Evolutionary conservation across 768 basidiomycete genomes (phyloP).

Genomic region (Auricularia cornea): DNA sequence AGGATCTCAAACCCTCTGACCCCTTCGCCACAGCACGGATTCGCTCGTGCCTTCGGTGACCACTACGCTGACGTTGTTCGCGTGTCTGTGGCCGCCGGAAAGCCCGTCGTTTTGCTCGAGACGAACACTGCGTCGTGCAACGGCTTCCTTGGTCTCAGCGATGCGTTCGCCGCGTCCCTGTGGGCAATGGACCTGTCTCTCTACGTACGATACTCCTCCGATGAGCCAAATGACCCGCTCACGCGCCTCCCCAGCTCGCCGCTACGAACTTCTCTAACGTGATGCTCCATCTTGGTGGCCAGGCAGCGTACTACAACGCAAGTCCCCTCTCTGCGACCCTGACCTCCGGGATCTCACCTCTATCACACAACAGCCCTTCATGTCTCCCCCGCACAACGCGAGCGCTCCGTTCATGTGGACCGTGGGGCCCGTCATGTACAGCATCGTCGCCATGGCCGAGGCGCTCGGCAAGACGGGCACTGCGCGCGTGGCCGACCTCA

Average conservation of each 20-base stretch:
- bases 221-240: background rate
- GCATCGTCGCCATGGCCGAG: constrained; percentile 63
- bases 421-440: constrained; percentile 66
- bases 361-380: constrained; percentile 23
- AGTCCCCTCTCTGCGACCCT: constrained; percentile 15
- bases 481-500: constrained; percentile 60
- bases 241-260: constrained; percentile 42
- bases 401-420: constrained; percentile 59
- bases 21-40: constrained; percentile 59
- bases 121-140: constrained; percentile 47
- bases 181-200: constrained; percentile 50
- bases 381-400: constrained; percentile 47
- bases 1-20: too few species aligned
- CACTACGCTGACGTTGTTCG: constrained; percentile 30
- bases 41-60: constrained; percentile 32
- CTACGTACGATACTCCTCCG: constrained; percentile 16
- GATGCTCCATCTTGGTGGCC: constrained; percentile 41
- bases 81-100: constrained; percentile 23
- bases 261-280: constrained; percentile 39
- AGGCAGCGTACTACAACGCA: constrained; percentile 45
- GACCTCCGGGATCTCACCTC: background rate
- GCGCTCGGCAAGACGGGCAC: constrained; percentile 55
- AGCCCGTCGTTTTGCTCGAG: constrained; percentile 46
- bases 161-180: constrained; percentile 40
- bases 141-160: constrained; percentile 44